Conservation (phyloP, 2,329 filamentous ascomycete species). For the Phyllosticta ampelicida region DNA sequence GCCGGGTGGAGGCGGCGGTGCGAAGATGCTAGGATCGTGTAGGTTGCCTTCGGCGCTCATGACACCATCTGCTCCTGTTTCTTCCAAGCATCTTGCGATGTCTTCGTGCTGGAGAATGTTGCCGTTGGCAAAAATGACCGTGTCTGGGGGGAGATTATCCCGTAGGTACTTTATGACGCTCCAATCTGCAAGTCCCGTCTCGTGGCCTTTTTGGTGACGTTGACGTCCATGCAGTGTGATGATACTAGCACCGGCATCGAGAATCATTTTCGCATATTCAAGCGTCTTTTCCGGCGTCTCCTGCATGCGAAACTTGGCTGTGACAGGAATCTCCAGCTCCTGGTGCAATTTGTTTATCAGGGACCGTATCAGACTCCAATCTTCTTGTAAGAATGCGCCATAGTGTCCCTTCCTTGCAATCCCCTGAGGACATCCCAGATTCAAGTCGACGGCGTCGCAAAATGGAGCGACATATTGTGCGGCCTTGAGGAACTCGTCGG, state of each 20-base stretch:
- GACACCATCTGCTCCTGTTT: constrained; percentile 79
- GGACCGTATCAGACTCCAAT: constrained; percentile 71
- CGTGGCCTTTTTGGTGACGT: constrained; percentile 89
- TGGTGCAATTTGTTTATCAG: constrained; percentile 75
- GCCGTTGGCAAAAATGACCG: constrained; percentile 93
- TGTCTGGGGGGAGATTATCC: constrained; percentile 72
- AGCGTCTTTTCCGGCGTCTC: constrained; percentile 80
- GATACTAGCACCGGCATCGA: constrained; percentile 82
- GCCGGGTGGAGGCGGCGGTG: constrained; percentile 51
- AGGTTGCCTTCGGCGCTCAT: constrained; percentile 97
- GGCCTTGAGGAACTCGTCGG: constrained; percentile 67
- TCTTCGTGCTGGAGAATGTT: constrained; percentile 79
- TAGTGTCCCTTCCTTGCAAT: constrained; percentile 88
- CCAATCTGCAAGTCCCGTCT: constrained; percentile 93
- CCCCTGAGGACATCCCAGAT: constrained; percentile 90
- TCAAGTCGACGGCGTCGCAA: constrained; percentile 92
- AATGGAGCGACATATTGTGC: constrained; percentile 70
- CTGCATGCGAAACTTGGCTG: constrained; percentile 85
- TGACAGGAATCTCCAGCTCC: constrained; percentile 72
- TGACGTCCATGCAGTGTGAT: constrained; percentile 83
- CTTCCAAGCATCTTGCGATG: constrained; percentile 63
- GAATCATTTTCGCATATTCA: constrained; percentile 76
- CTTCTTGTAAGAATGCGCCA: constrained; percentile 88
- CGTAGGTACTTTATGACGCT: constrained; percentile 68
- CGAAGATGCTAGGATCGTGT: constrained; percentile 82